Conservation (phyloP, 2,329 filamentous ascomycete genomes). For the Zalaria sp. region DNA sequence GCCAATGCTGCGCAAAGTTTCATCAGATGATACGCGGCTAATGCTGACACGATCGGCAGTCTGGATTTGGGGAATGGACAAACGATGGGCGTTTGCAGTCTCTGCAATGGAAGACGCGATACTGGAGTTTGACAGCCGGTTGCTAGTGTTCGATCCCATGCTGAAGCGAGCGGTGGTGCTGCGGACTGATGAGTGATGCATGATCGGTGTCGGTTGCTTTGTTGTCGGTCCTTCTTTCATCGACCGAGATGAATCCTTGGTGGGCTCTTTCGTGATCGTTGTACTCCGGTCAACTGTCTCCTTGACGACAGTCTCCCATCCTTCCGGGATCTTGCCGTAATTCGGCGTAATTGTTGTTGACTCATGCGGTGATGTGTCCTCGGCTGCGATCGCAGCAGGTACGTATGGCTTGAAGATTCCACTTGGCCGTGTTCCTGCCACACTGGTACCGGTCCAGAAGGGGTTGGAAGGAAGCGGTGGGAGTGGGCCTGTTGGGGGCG, state of each 20-base stretch:
- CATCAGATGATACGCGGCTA: conserved; percentile 19
- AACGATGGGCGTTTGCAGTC: conserved; percentile 9
- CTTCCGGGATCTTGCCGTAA: too few relatives aligned
- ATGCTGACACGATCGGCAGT: conserved; percentile 21
- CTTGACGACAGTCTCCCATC: neutral
- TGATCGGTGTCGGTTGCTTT: conserved; percentile 9
- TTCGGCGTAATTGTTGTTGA: too few relatives aligned
- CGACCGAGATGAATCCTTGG: too few relatives aligned
- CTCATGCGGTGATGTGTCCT: too few relatives aligned
- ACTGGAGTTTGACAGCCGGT: conserved; percentile 10
- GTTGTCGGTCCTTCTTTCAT: conserved; percentile 1
- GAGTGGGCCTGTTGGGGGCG: conserved; percentile 25
- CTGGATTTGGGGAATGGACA: conserved; percentile 17
- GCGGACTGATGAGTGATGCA: conserved; percentile 14
- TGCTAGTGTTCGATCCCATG: conserved; percentile 9
- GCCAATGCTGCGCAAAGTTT: conserved; percentile 11
- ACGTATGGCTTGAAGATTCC: too few relatives aligned
- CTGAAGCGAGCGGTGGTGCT: conserved; percentile 14
- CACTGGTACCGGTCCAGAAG: too few relatives aligned
- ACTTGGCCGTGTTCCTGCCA: too few relatives aligned
- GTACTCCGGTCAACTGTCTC: neutral
- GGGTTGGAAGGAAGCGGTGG: conserved; percentile 23
- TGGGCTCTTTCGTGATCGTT: too few relatives aligned
- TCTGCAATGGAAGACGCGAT: conserved; percentile 11
- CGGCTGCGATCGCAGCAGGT: too few relatives aligned